These are phyloP conservation scores for Orobanche coerulescens DNA, from an alignment of 257 asterid genomes.

Conservation along the genomic window DNA sequence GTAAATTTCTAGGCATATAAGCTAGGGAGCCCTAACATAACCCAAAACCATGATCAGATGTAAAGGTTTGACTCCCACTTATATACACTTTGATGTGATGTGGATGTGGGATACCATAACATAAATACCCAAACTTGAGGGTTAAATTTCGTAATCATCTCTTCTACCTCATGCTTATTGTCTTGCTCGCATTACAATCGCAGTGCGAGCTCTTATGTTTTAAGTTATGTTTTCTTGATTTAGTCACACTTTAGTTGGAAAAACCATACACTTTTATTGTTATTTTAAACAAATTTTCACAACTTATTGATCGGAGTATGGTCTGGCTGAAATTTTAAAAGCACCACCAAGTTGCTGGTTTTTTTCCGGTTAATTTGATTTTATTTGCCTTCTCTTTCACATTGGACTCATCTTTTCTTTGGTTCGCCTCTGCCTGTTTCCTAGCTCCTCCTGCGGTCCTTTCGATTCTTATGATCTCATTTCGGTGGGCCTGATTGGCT, in stretches of 20 bases:
- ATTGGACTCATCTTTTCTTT: slow-evolving; percentile 53
- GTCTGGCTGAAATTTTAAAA: slow-evolving; percentile 32
- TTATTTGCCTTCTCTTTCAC: slow-evolving; percentile 58
- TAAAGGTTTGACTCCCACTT: too few species aligned
- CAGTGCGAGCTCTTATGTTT: too few species aligned
- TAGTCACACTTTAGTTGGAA: slow-evolving; percentile 1
- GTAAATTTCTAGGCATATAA: not conserved
- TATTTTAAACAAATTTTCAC: slow-evolving; percentile 19
- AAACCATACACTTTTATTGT: slow-evolving; percentile 8
- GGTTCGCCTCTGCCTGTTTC: slow-evolving; percentile 50
- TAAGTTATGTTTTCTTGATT: too few species aligned
- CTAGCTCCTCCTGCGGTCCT: slow-evolving; percentile 45
- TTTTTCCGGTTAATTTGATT: slow-evolving; percentile 68
- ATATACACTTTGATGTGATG: too few species aligned
- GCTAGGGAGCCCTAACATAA: too few species aligned
- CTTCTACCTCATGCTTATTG: too few species aligned
- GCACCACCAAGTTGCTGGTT: slow-evolving; percentile 62
- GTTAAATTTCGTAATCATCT: too few species aligned
- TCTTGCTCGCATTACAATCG: too few species aligned
- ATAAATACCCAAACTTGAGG: too few species aligned
- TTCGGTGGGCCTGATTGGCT: slow-evolving; percentile 31
- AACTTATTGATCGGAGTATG: not conserved
- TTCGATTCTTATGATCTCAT: slow-evolving; percentile 38
- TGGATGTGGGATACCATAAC: too few species aligned
- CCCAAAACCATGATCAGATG: too few species aligned